Conservation (phyloP, 306 rosid genomes). For the Abrus precatorius region DNA sequence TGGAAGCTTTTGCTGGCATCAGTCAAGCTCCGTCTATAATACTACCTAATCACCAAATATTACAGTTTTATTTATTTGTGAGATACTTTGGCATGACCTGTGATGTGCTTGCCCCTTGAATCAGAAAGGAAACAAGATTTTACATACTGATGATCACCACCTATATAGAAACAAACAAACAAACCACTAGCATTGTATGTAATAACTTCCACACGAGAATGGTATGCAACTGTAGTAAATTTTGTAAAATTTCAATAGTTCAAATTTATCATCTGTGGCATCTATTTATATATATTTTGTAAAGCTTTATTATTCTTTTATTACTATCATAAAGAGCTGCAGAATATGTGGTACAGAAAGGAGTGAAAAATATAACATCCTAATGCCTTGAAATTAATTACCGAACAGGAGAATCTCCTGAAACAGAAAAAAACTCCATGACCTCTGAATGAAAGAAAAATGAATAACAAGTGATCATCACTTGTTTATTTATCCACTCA, state of each 20-base stretch:
- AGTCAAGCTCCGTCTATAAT: background rate
- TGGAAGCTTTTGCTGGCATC: background rate
- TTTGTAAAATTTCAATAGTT: background rate
- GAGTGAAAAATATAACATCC: constrained; percentile 1
- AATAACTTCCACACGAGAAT: constrained; percentile 1
- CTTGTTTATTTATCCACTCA: constrained; percentile 49
- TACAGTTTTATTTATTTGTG: background rate
- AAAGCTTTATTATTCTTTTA: background rate
- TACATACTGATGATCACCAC: background rate
- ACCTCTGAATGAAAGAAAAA: constrained; percentile 34
- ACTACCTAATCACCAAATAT: background rate
- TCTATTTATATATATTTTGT: constrained; percentile 4
- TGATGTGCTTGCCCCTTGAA: no score
- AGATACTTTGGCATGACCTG: background rate
- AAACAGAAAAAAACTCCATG: constrained; percentile 18
- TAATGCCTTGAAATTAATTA: background rate
- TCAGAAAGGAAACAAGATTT: no score
- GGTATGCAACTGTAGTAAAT: background rate
- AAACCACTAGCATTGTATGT: constrained; percentile 16
- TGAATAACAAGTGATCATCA: constrained; percentile 3
- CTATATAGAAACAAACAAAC: constrained; percentile 21
- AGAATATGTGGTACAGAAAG: background rate
- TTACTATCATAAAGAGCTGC: constrained; percentile 16
- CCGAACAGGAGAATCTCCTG: constrained; percentile 36
- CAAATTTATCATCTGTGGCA: background rate